These are phyloP conservation scores for Naganishia onofrii DNA, from an alignment of 768 basidiomycete species.

Conservation along the genomic window DNA sequence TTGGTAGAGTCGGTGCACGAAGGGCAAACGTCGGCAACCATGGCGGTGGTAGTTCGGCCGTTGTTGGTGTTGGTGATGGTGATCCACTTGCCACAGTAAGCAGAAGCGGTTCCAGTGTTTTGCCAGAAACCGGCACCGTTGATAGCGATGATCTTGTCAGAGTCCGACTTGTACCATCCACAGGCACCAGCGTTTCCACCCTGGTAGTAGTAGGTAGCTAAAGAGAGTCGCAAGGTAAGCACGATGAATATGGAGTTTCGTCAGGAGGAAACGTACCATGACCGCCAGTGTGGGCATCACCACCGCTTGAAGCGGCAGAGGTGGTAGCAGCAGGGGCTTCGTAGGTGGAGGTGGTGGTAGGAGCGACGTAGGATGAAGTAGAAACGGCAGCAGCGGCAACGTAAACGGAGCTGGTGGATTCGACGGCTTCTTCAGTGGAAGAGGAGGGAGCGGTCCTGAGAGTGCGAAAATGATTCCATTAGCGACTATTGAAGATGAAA, in stretches of 20 bases:
- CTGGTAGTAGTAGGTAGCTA: slow-evolving; percentile 65
- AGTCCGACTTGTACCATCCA: slow-evolving; percentile 63
- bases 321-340: slow-evolving; percentile 34
- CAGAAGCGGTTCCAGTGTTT: slow-evolving; percentile 59
- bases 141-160: slow-evolving; percentile 53
- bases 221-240: slow-evolving; percentile 35
- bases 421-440: slow-evolving; percentile 26
- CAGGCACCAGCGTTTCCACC: slow-evolving; percentile 75
- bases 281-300: slow-evolving; percentile 38
- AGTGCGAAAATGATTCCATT: background rate
- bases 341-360: slow-evolving; percentile 31
- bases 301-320: slow-evolving; percentile 35
- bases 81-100: slow-evolving; percentile 66
- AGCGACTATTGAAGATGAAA: background rate
- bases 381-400: slow-evolving; percentile 12
- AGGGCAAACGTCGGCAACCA: slow-evolving; percentile 77
- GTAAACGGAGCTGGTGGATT: slow-evolving; percentile 19
- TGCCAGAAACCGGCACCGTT: slow-evolving; percentile 55
- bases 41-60: slow-evolving; percentile 63
- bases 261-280: background rate
- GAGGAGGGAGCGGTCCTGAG: slow-evolving; percentile 29
- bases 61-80: slow-evolving; percentile 64
- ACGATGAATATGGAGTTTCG: background rate
- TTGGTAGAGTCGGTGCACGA: slow-evolving; percentile 62
- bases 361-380: slow-evolving; percentile 33